phyloP scores from a whole-genome alignment of 2,329 filamentous ascomycete species.

The Xylariaceae sp. region DNA sequence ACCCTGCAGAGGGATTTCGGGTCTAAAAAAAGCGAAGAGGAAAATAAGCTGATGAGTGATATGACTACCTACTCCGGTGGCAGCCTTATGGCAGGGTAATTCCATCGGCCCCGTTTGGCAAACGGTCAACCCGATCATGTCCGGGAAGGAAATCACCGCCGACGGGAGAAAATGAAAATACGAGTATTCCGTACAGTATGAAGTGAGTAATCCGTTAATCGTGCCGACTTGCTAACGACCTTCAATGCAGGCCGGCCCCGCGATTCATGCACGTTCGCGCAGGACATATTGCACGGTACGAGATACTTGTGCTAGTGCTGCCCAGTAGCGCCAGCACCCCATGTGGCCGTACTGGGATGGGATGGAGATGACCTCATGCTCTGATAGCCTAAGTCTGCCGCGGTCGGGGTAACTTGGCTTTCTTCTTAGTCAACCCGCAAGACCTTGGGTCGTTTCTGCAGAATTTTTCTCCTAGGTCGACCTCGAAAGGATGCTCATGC shows the following conservation, averaged over 20 bases:
- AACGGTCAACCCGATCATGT: neutral
- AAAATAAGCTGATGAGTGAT: slow-evolving; percentile 7
- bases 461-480: neutral
- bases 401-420: neutral
- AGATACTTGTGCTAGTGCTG: too few relatives aligned
- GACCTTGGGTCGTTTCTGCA: neutral
- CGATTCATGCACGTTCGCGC: neutral
- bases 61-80: slow-evolving; percentile 4
- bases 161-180: neutral
- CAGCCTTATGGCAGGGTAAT: neutral
- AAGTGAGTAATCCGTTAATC: too few relatives aligned
- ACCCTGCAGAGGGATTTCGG: slow-evolving; percentile 8
- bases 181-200: too few relatives aligned
- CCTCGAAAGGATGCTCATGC: neutral
- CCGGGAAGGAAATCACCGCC: too few relatives aligned
- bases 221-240: neutral
- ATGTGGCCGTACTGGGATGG: neutral
- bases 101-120: neutral
- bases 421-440: neutral
- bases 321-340: neutral
- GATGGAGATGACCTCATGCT: neutral
- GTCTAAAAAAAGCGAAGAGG: slow-evolving; percentile 17
- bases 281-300: too few relatives aligned
- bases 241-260: neutral
- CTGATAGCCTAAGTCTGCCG: neutral